These are phyloP conservation scores for Chytriomyces sp. DNA, from an alignment of 192 early-diverging fungal genomes.

Conservation along the genomic window DNA sequence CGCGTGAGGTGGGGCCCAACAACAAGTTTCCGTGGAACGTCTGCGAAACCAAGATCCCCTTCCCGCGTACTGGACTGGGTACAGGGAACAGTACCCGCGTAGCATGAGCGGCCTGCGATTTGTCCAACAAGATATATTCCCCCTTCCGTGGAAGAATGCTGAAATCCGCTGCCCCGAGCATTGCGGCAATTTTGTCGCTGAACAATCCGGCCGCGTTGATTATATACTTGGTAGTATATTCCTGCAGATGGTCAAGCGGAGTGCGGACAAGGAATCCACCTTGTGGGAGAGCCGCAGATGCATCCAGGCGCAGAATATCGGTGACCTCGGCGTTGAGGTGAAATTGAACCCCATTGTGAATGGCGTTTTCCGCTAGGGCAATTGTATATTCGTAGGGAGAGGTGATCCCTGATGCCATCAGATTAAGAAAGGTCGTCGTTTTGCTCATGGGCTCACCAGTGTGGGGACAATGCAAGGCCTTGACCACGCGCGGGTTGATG, in stretches of 20 bases:
- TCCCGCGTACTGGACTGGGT: constrained; percentile 39
- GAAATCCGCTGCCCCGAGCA: constrained; percentile 54
- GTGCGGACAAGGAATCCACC: constrained; percentile 32
- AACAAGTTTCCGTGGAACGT: constrained; percentile 52
- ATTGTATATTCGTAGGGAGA: constrained; percentile 56
- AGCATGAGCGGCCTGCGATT: constrained; percentile 37
- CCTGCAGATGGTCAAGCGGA: constrained; percentile 10
- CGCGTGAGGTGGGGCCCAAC: constrained; percentile 51
- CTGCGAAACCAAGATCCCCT: constrained; percentile 53
- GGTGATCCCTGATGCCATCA: constrained; percentile 34
- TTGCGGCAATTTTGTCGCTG: constrained; percentile 45
- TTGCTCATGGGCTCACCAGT: neutral
- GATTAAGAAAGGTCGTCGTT: neutral
- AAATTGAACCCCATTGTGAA: constrained; percentile 49
- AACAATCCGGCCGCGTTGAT: constrained; percentile 50
- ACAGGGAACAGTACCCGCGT: constrained; percentile 50
- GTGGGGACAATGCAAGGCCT: constrained; percentile 44
- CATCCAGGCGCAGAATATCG: constrained; percentile 40
- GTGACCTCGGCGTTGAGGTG: constrained; percentile 41
- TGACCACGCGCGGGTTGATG: constrained; percentile 36
- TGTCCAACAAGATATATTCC: constrained; percentile 50
- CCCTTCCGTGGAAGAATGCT: constrained; percentile 51
- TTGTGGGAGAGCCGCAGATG: neutral
- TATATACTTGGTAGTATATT: constrained; percentile 27
- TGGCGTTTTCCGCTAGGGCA: constrained; percentile 52